Conservation (phyloP, 768 basidiomycete species). For the Sporobolomyces roseus region DNA sequence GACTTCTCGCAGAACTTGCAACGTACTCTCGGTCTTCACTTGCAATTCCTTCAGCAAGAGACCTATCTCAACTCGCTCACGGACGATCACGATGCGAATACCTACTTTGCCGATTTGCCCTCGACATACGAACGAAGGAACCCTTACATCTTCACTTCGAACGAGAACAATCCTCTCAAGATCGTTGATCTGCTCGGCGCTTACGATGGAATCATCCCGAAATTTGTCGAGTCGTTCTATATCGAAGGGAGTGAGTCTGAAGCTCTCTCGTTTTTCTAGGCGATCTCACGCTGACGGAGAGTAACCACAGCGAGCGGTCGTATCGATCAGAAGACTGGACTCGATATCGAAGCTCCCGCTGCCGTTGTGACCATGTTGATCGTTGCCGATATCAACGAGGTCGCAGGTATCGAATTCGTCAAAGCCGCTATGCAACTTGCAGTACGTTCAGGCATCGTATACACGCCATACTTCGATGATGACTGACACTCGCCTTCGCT, state of each 20-base stretch:
- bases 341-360: conserved; percentile 7
- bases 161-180: conserved; percentile 54
- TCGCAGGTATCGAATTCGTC: conserved; percentile 59
- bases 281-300: too few species aligned
- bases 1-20: conserved; percentile 61
- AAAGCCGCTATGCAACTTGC: conserved; percentile 64
- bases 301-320: conserved; percentile 4
- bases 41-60: conserved; percentile 66
- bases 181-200: conserved; percentile 61
- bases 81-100: conserved; percentile 54
- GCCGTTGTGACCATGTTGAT: conserved; percentile 55
- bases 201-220: conserved; percentile 46
- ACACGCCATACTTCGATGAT: not conserved
- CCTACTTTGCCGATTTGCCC: conserved; percentile 87
- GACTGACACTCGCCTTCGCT: not conserved
- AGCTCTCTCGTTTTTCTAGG: too few species aligned
- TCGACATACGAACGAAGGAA: conserved; percentile 69
- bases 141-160: conserved; percentile 62
- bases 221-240: not conserved
- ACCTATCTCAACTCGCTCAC: conserved; percentile 32
- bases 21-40: conserved; percentile 61
- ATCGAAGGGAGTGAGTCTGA: conserved; percentile 23
- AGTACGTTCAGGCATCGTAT: conserved; percentile 51
- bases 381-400: conserved; percentile 71
- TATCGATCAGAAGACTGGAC: not conserved